Evolutionary conservation across 331 rosid species (phyloP).

Genomic region (Malus hybrid): DNA sequence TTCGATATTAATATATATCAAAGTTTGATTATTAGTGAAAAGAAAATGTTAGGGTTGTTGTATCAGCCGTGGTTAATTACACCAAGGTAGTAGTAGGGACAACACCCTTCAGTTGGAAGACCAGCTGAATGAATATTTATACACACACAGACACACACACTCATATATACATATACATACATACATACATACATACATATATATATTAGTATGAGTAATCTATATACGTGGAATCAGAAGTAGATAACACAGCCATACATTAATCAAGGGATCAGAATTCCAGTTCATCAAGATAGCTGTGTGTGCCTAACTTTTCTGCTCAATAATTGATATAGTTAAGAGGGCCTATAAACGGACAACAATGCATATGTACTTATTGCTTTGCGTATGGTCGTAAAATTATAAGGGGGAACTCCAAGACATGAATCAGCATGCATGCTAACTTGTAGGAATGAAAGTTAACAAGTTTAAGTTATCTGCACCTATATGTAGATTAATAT

Average conservation of each 20-base stretch:
- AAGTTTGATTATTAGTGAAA: too few species aligned
- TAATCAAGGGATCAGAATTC: not conserved
- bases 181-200: too few species aligned
- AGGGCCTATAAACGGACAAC: not conserved
- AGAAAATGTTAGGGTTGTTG: too few species aligned
- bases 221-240: too few species aligned
- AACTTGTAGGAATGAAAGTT: not conserved
- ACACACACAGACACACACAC: not conserved
- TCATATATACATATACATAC: too few species aligned
- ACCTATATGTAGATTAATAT: too few species aligned
- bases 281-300: not conserved
- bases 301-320: not conserved
- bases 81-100: too few species aligned
- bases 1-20: too few species aligned
- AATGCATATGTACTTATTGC: not conserved
- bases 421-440: not conserved
- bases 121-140: not conserved
- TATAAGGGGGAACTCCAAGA: not conserved
- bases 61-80: too few species aligned
- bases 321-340: not conserved
- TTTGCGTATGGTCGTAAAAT: not conserved
- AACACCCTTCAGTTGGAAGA: not conserved
- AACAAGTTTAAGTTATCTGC: not conserved
- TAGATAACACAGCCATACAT: not conserved
- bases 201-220: too few species aligned